Conservation (phyloP, 495 filamentous ascomycete species). For the Xylaria cubensis region DNA sequence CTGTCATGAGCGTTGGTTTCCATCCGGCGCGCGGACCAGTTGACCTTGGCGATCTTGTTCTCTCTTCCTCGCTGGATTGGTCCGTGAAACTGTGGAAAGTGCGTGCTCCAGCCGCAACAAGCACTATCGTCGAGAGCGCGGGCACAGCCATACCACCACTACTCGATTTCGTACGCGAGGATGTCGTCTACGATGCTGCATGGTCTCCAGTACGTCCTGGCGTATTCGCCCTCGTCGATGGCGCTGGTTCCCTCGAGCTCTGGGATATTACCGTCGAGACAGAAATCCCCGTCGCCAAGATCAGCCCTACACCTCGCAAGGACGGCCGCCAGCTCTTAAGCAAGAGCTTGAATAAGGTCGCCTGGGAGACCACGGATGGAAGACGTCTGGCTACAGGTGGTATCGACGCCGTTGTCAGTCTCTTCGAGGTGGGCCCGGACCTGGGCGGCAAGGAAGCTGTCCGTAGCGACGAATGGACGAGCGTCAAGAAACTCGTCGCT, state of each 20-base stretch:
- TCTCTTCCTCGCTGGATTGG: slow-evolving; percentile 90
- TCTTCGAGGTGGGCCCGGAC: slow-evolving; percentile 92
- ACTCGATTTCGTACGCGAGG: slow-evolving; percentile 88
- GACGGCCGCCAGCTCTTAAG: slow-evolving; percentile 66
- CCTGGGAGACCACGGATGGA: slow-evolving; percentile 91
- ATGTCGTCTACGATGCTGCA: slow-evolving; percentile 91
- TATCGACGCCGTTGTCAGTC: slow-evolving; percentile 83
- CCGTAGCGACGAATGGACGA: slow-evolving; percentile 87
- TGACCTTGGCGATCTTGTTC: slow-evolving; percentile 93
- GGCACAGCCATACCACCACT: slow-evolving; percentile 69
- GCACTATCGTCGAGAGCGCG: slow-evolving; percentile 57
- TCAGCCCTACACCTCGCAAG: slow-evolving; percentile 68
- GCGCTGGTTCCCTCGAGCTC: slow-evolving; percentile 89
- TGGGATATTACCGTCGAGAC: slow-evolving; percentile 94
- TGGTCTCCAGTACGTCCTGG: slow-evolving; percentile 93
- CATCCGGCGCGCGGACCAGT: slow-evolving; percentile 89
- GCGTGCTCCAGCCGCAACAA: slow-evolving; percentile 73
- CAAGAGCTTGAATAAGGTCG: slow-evolving; percentile 87
- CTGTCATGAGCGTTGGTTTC: slow-evolving; percentile 95
- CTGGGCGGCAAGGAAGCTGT: slow-evolving; percentile 80
- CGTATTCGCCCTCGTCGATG: slow-evolving; percentile 93
- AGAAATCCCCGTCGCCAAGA: slow-evolving; percentile 84
- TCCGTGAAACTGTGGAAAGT: slow-evolving; percentile 96
- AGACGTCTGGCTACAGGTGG: slow-evolving; percentile 86
- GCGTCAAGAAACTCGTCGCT: slow-evolving; percentile 82